Conservation (phyloP, 2,329 filamentous ascomycete genomes). For the Xylariaceae sp. region DNA sequence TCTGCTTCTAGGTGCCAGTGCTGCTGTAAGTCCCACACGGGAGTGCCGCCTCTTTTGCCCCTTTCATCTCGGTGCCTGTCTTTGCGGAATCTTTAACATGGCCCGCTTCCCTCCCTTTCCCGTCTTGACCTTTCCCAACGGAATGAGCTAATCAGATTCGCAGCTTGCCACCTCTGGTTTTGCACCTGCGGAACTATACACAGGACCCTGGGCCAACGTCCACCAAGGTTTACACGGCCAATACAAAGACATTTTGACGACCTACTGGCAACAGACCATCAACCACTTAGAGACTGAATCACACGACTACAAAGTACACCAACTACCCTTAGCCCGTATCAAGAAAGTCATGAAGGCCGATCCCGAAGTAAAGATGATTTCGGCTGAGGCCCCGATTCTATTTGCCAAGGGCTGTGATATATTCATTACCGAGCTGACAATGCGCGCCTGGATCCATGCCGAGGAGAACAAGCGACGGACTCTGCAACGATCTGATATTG, state of each 20-base stretch:
- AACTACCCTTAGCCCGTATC: conserved; percentile 93
- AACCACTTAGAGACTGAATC: conserved; percentile 90
- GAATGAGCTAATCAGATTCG: conserved; percentile 21
- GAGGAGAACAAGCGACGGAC: conserved; percentile 98
- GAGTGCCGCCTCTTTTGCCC: background rate
- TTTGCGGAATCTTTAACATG: background rate
- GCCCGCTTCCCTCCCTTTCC: background rate
- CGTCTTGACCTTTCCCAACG: conserved; percentile 15
- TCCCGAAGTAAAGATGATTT: conserved; percentile 99
- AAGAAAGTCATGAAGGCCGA: conserved; percentile 99
- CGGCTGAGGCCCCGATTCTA: conserved; percentile 92
- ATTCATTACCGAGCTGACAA: conserved; percentile 97
- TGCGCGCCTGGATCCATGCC: conserved; percentile 99
- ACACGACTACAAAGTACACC: conserved; percentile 98
- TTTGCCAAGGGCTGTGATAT: conserved; percentile 99
- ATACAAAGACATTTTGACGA: conserved; percentile 95
- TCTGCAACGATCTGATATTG: conserved; percentile 92
- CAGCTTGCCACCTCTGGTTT: conserved; percentile 84
- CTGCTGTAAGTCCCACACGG: conserved; percentile 37
- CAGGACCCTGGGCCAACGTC: conserved; percentile 93
- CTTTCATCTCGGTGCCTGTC: background rate
- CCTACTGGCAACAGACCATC: conserved; percentile 99
- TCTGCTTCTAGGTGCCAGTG: conserved; percentile 44
- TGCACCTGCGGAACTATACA: conserved; percentile 90
- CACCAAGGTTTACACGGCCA: conserved; percentile 90